Percentiles rank a stretch among this genome's conserved stretches.
These are phyloP conservation scores for Cyclocybe aegerita DNA, from an alignment of 768 basidiomycete species.

Conservation along the genomic window DNA sequence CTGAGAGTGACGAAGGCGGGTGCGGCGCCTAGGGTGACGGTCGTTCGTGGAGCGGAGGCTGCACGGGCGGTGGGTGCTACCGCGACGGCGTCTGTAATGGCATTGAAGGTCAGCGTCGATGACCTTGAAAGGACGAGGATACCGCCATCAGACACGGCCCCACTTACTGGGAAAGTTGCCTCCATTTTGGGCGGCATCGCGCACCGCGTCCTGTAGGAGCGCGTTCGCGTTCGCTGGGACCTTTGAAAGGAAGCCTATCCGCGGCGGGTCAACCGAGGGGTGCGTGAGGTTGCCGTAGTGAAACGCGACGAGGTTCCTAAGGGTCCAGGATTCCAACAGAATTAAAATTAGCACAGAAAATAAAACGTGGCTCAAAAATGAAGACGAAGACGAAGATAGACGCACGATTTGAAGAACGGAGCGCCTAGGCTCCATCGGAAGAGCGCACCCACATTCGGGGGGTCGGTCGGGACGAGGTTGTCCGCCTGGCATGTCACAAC, in stretches of 20 bases:
- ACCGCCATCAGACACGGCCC: no score
- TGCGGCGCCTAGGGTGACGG: background rate
- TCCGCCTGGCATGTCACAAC: conserved; percentile 48
- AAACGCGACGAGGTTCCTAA: conserved; percentile 61
- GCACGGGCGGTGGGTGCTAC: conserved; percentile 35
- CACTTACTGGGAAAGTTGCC: conserved; percentile 37
- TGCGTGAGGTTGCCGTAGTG: conserved; percentile 71
- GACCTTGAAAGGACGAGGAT: background rate
- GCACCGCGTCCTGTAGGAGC: conserved; percentile 34
- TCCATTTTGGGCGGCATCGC: conserved; percentile 33
- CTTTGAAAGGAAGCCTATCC: conserved; percentile 64
- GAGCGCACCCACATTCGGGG: conserved; percentile 48
- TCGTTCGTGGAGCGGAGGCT: conserved; percentile 14
- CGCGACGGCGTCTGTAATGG: conserved; percentile 28
- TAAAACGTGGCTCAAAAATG: background rate
- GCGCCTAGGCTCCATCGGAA: conserved; percentile 75
- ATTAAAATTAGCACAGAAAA: background rate
- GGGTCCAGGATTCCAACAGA: background rate
- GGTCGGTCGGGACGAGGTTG: conserved; percentile 60
- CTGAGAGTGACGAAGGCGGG: background rate
- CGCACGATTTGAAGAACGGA: conserved; percentile 72
- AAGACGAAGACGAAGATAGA: conserved; percentile 7
- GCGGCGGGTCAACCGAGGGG: conserved; percentile 66
- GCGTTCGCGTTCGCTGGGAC: conserved; percentile 53
- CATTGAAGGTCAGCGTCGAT: background rate